phyloP scores from a whole-genome alignment of 805 yeast species.

The Starmerella bombi region DNA sequence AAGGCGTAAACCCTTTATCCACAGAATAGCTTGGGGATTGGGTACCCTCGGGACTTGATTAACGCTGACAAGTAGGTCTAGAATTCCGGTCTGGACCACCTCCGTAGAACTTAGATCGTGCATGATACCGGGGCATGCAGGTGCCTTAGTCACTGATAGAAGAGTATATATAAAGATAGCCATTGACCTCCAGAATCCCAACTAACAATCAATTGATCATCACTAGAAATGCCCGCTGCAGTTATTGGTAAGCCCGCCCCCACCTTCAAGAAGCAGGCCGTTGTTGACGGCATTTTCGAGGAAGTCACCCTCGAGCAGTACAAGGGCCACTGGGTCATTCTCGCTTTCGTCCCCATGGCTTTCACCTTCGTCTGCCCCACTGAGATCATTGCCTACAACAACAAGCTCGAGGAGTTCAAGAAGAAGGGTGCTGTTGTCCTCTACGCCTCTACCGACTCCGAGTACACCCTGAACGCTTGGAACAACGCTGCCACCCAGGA shows the following conservation, averaged over 20 bases:
- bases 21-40: no score
- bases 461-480: conserved; percentile 96
- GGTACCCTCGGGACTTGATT: no score
- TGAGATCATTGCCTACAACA: conserved; percentile 96
- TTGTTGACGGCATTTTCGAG: conserved; percentile 90
- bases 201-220: not conserved
- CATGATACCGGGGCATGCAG: no score
- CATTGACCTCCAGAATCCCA: not conserved
- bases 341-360: conserved; percentile 96
- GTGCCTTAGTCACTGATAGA: conserved; percentile 10
- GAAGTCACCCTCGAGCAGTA: conserved; percentile 87
- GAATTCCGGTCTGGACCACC: no score
- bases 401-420: conserved; percentile 79
- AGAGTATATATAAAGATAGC: not conserved
- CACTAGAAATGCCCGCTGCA: conserved; percentile 56
- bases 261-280: conserved; percentile 90
- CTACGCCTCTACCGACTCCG: conserved; percentile 97
- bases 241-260: conserved; percentile 92
- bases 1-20: no score
- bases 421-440: conserved; percentile 78
- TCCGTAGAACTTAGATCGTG: no score
- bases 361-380: conserved; percentile 99
- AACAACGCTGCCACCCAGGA: conserved; percentile 91
- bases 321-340: conserved; percentile 95
- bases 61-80: no score